Conservation (phyloP, 2,329 filamentous ascomycete species). For the Paracamarosporium sp. region DNA sequence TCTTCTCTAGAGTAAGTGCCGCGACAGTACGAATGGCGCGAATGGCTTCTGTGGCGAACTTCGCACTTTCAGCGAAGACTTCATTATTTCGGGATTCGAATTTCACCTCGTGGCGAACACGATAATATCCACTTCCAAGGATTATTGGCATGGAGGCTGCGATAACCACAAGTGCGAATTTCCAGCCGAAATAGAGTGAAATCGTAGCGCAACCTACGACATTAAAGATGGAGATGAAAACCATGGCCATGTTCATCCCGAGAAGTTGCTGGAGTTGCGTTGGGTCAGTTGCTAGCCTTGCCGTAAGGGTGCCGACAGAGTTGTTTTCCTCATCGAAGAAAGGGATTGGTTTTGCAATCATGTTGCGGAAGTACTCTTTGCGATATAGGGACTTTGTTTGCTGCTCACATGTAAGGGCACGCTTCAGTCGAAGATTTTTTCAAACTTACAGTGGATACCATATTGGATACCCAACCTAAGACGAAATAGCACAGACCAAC, state of each 20-base stretch:
- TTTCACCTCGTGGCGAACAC: conserved; percentile 63
- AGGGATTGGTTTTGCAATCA: conserved; percentile 88
- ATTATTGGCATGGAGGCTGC: conserved; percentile 69
- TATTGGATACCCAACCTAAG: conserved; percentile 33
- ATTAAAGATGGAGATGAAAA: conserved; percentile 79
- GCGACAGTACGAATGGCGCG: conserved; percentile 94
- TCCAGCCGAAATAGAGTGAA: conserved; percentile 79
- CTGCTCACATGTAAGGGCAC: conserved; percentile 10
- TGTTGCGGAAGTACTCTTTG: conserved; percentile 79
- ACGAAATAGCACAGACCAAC: conserved; percentile 29
- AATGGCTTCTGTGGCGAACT: conserved; percentile 89
- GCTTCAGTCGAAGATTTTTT: neutral
- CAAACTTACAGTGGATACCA: conserved; percentile 25
- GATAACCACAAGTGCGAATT: conserved; percentile 81
- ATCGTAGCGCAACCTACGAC: conserved; percentile 74
- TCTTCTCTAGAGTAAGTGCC: conserved; percentile 81
- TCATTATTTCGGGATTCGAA: conserved; percentile 62
- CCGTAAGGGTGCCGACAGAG: conserved; percentile 81
- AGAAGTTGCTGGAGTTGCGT: conserved; percentile 33
- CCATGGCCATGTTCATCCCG: conserved; percentile 67
- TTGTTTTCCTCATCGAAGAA: conserved; percentile 92
- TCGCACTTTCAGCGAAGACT: conserved; percentile 79
- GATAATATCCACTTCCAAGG: conserved; percentile 77
- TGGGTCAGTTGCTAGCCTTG: conserved; percentile 54
- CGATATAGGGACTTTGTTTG: conserved; percentile 71